phyloP scores from a whole-genome alignment of 1,139 yeast genomes.

The Blastobotrys ciferrii region DNA sequence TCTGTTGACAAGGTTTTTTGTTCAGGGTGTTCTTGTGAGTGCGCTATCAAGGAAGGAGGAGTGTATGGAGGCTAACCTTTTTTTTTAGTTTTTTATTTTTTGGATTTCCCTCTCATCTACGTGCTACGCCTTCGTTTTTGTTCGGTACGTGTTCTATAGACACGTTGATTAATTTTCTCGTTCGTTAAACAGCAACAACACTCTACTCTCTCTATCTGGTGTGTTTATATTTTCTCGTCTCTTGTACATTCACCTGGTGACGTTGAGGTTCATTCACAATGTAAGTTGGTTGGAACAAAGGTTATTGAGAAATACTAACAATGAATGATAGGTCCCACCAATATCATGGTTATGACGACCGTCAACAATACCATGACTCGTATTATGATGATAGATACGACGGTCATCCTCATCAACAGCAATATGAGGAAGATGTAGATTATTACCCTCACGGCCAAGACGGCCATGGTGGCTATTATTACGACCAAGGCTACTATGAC shows the following conservation, averaged over 20 bases:
- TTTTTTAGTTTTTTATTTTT: too few relatives aligned
- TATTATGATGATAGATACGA: conserved; percentile 39
- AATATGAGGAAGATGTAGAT: conserved; percentile 29
- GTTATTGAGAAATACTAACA: neutral
- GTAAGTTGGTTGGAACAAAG: conserved; percentile 7
- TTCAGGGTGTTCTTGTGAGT: neutral
- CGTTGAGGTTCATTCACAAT: conserved; percentile 11
- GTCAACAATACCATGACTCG: conserved; percentile 28
- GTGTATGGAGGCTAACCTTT: neutral
- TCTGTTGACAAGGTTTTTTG: neutral
- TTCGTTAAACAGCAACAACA: neutral
- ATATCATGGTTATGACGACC: conserved; percentile 11
- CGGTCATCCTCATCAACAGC: conserved; percentile 25
- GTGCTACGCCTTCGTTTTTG: conserved; percentile 1
- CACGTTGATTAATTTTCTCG: neutral
- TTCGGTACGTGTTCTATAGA: neutral
- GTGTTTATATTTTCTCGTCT: conserved; percentile 4
- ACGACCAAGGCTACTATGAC: conserved; percentile 32
- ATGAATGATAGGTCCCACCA: neutral
- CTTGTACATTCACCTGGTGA: neutral
- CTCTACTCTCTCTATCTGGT: neutral
- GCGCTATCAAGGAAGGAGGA: neutral
- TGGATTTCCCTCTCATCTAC: neutral
- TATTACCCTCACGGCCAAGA: conserved; percentile 33
- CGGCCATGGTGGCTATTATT: conserved; percentile 29